Conservation (phyloP, 345 rosid species). For the Corymbia maculata region DNA sequence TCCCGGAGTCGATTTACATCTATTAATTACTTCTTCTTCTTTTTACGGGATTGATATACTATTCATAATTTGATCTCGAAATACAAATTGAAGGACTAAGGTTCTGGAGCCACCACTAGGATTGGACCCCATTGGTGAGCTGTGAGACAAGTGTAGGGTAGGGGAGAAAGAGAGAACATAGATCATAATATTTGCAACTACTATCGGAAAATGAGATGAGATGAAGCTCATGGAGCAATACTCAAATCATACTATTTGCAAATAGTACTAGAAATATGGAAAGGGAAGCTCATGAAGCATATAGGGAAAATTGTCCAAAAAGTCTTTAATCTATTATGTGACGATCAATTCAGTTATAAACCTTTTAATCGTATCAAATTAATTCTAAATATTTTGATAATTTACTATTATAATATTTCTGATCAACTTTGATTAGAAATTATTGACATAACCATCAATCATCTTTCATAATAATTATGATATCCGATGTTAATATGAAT, state of each 20-base stretch:
- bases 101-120: not conserved
- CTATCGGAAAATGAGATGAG: not conserved
- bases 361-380: not conserved
- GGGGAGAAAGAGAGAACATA: not conserved
- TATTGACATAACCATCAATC: fast-evolving
- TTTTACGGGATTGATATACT: not conserved
- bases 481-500: fast-evolving
- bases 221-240: not conserved
- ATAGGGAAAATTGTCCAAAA: not conserved
- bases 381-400: not conserved
- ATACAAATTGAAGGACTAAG: not conserved
- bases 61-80: not conserved
- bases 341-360: not conserved
- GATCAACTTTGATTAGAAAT: not conserved
- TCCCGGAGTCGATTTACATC: not conserved
- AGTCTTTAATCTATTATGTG: fast-evolving
- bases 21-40: not conserved
- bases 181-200: not conserved
- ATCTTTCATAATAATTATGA: fast-evolving
- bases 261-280: not conserved
- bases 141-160: not conserved
- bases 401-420: too few species aligned
- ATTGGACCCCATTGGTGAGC: not conserved
- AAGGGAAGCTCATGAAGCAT: not conserved
- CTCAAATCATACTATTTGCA: not conserved